These are phyloP conservation scores for Candida ovalis DNA, from an alignment of 805 yeast species.

Conservation along the genomic window DNA sequence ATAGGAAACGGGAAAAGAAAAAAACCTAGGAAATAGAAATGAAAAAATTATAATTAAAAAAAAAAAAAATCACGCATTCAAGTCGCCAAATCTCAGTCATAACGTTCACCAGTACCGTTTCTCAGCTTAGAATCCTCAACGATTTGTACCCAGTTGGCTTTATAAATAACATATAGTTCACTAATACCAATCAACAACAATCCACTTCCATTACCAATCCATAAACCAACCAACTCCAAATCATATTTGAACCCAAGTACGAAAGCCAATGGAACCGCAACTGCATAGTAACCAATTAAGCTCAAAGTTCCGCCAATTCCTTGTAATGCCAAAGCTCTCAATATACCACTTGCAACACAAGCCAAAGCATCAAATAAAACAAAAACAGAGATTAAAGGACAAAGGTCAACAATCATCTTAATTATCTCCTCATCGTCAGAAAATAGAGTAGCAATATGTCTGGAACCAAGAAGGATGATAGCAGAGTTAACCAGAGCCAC, in stretches of 20 bases:
- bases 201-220: constrained; percentile 73
- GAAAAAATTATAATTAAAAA: background rate
- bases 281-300: constrained; percentile 62
- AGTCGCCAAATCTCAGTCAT: background rate
- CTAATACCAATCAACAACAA: constrained; percentile 48
- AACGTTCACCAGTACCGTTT: constrained; percentile 4
- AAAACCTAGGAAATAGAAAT: background rate
- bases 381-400: constrained; percentile 63
- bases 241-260: constrained; percentile 48
- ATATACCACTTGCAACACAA: constrained; percentile 65
- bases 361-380: constrained; percentile 70
- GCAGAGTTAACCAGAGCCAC: constrained; percentile 39
- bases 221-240: constrained; percentile 56
- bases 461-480: constrained; percentile 42
- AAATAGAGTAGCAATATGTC: constrained; percentile 53
- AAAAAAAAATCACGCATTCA: too few species aligned
- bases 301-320: constrained; percentile 68
- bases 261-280: constrained; percentile 67
- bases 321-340: constrained; percentile 77
- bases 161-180: constrained; percentile 44
- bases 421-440: constrained; percentile 59
- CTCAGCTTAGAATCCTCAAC: constrained; percentile 29
- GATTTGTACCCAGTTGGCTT: constrained; percentile 52
- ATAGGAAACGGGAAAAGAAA: too few species aligned
- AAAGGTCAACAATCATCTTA: constrained; percentile 44